These are phyloP conservation scores for Chlamydomonas applanata DNA, from an alignment of 139 green algal species.

Conservation along the genomic window DNA sequence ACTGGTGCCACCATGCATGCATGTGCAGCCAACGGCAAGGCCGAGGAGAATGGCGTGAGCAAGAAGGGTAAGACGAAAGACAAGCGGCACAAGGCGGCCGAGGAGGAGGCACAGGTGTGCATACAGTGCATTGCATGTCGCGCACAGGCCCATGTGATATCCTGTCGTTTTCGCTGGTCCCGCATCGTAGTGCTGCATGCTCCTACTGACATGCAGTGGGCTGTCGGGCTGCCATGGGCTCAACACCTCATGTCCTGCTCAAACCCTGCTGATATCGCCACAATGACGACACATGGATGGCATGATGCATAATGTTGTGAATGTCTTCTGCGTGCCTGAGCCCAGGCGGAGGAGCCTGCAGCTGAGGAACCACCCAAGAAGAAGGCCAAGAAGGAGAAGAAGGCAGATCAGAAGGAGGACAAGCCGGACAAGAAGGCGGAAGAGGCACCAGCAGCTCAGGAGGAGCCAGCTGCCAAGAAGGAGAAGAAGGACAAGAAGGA, in stretches of 20 bases:
- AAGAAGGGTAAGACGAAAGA: slow-evolving; percentile 7
- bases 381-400: slow-evolving; percentile 14
- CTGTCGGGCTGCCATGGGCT: too few species aligned
- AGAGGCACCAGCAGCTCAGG: not conserved
- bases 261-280: too few species aligned
- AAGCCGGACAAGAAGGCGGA: not conserved
- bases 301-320: too few species aligned
- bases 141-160: too few species aligned
- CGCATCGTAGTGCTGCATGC: too few species aligned
- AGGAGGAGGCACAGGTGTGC: too few species aligned
- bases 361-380: slow-evolving; percentile 16
- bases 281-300: too few species aligned
- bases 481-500: slow-evolving; percentile 19
- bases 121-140: too few species aligned
- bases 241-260: too few species aligned
- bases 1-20: too few species aligned
- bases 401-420: not conserved
- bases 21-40: not conserved
- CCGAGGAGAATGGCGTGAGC: not conserved
- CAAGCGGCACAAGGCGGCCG: not conserved
- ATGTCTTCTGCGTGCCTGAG: not conserved
- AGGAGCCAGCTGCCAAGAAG: not conserved
- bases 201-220: too few species aligned
- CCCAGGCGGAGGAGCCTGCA: not conserved
- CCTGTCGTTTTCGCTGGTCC: too few species aligned